Evolutionary conservation across 441 rosid species (phyloP).

Genomic region (Euphorbia schlechtendalii): DNA sequence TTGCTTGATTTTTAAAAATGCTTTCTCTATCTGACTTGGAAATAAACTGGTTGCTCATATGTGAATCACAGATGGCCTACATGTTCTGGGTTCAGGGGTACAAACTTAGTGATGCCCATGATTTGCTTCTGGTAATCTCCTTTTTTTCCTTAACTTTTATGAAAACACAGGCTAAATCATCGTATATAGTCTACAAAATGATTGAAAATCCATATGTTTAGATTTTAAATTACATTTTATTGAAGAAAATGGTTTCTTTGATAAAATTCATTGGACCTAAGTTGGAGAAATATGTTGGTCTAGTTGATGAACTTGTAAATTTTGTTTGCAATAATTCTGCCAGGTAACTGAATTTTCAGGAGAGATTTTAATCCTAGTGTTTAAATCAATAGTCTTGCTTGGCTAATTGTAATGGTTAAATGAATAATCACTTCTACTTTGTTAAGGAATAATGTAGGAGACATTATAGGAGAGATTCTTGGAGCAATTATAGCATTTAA

Average conservation of each 20-base stretch:
- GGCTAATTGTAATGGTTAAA: neutral
- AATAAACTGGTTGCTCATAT: slow-evolving; percentile 12
- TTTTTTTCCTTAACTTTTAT: slow-evolving; percentile 3
- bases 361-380: neutral
- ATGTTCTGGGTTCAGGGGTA: slow-evolving; percentile 95
- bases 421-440: neutral
- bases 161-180: neutral
- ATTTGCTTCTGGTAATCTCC: slow-evolving; percentile 59
- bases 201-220: neutral
- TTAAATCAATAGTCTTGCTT: neutral
- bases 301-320: slow-evolving; percentile 2
- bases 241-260: neutral
- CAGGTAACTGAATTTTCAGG: neutral
- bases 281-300: neutral
- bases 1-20: neutral
- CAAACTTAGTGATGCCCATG: slow-evolving; percentile 67
- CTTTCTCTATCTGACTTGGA: slow-evolving; percentile 9
- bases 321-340: neutral
- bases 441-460: too few relatives aligned
- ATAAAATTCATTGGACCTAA: neutral
- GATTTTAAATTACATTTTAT: neutral
- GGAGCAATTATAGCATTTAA: too few relatives aligned
- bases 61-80: slow-evolving; percentile 66
- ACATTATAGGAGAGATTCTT: too few relatives aligned
- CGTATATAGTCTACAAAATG: slow-evolving; percentile 3